These are phyloP conservation scores for Colletotrichum navitas DNA, from an alignment of 2,329 filamentous ascomycete species.

Conservation along the genomic window DNA sequence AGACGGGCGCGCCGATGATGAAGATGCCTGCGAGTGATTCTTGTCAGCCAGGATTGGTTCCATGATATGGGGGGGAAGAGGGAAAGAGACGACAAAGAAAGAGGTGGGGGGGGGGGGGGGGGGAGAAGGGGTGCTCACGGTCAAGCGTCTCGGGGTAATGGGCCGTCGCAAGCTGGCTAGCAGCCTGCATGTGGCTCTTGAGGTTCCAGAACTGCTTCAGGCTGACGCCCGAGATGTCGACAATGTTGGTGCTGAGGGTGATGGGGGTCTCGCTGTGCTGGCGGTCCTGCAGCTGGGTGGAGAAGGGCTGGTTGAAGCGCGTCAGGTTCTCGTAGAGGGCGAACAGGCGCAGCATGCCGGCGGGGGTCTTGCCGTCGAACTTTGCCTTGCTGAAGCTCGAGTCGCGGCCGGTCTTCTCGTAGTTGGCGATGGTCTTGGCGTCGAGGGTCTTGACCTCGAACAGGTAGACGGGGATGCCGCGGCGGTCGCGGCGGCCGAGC, in stretches of 20 bases:
- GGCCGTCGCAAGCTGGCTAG: conserved; percentile 87
- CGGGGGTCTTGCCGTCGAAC: conserved; percentile 74
- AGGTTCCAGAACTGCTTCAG: conserved; percentile 97
- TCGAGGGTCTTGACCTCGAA: conserved; percentile 89
- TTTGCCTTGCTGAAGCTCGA: conserved; percentile 71
- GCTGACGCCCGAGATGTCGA: conserved; percentile 89
- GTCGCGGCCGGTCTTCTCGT: conserved; percentile 75
- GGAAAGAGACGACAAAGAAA: no score
- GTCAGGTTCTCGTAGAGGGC: conserved; percentile 94
- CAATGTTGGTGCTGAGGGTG: conserved; percentile 93
- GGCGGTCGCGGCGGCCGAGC: conserved; percentile 89
- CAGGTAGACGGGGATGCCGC: conserved; percentile 92
- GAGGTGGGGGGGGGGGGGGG: no score
- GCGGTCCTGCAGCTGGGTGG: conserved; percentile 79
- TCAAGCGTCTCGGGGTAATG: conserved; percentile 96
- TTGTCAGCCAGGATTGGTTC: conserved; percentile 42
- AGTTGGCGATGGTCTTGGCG: conserved; percentile 82
- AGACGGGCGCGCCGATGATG: conserved; percentile 89
- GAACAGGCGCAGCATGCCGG: conserved; percentile 87
- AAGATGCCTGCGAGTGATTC: conserved; percentile 54
- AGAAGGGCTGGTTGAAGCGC: conserved; percentile 87
- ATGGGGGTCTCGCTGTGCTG: conserved; percentile 85
- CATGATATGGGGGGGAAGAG: not conserved
- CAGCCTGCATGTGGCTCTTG: conserved; percentile 93
- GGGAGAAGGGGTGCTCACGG: conserved; percentile 63